Evolutionary conservation across 495 filamentous ascomycete genomes (phyloP).

Genomic region (Aspergillus taichungensis): DNA sequence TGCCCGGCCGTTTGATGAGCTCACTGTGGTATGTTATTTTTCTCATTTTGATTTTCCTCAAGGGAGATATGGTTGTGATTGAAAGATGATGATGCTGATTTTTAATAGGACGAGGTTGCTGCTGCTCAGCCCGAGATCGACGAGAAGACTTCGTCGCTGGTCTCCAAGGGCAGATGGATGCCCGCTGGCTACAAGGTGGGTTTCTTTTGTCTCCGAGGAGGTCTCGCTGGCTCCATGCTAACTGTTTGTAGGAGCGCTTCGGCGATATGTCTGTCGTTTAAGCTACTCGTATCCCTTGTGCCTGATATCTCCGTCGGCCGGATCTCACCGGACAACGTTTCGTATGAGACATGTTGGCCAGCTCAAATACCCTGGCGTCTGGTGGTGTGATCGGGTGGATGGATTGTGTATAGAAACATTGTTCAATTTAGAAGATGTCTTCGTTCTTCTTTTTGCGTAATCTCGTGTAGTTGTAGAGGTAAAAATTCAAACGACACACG

Average conservation of each 20-base stretch:
- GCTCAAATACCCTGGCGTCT: conserved; percentile 15
- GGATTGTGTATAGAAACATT: conserved; percentile 42
- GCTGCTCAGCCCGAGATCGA: conserved; percentile 92
- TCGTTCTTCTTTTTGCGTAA: background rate
- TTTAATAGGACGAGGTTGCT: conserved; percentile 81
- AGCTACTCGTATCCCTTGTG: conserved; percentile 23
- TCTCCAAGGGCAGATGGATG: conserved; percentile 94
- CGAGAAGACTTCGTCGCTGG: conserved; percentile 81
- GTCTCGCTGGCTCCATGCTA: background rate
- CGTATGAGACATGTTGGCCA: conserved; percentile 27
- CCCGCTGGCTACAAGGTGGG: conserved; percentile 96
- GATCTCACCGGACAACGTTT: conserved; percentile 27
- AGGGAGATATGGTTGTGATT: background rate
- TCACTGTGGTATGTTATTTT: conserved; percentile 84
- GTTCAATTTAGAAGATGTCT: conserved; percentile 31
- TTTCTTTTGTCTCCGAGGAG: conserved; percentile 4
- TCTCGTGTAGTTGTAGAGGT: no score
- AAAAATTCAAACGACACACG: no score
- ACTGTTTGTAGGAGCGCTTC: conserved; percentile 75
- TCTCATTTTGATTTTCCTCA: background rate
- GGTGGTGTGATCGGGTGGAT: conserved; percentile 21
- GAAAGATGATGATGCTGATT: conserved; percentile 9
- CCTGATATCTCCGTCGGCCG: conserved; percentile 28
- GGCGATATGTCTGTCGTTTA: conserved; percentile 90
- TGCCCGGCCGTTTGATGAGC: conserved; percentile 89